Conservation (phyloP, 352 stramenopile species). For the Stramenopiles sp. region DNA sequence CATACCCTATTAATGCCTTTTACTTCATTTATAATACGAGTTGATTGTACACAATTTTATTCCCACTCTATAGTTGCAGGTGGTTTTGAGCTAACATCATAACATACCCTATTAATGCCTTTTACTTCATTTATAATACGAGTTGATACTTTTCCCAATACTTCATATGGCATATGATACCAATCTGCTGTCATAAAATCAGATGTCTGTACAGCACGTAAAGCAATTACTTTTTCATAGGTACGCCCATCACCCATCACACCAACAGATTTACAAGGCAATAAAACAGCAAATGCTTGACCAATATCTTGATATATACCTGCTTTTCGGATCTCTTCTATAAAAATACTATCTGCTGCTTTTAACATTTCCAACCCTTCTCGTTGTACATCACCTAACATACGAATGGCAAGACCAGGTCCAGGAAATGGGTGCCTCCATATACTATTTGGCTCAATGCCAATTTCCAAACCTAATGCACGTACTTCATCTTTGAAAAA, state of each 20-base stretch:
- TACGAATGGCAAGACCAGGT: conserved; percentile 89
- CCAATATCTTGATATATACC: conserved; percentile 95
- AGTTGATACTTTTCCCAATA: conserved; percentile 87
- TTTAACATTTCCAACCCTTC: conserved; percentile 84
- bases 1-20: conserved; percentile 92
- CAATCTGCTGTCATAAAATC: conserved; percentile 99
- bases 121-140: conserved; percentile 96
- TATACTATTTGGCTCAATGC: conserved; percentile 88
- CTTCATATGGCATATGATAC: conserved; percentile 95
- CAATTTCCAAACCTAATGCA: conserved; percentile 83
- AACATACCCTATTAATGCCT: conserved; percentile 95
- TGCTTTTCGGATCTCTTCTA: conserved; percentile 81
- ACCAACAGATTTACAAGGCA: conserved; percentile 88
- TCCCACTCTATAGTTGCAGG: conserved; percentile 98
- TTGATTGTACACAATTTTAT: too few relatives aligned
- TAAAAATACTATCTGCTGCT: conserved; percentile 91
- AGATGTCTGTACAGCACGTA: conserved; percentile 92
- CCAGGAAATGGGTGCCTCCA: conserved; percentile 97
- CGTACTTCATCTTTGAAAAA: conserved; percentile 98
- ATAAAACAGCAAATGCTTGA: conserved; percentile 90
- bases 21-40: conserved; percentile 96
- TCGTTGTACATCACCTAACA: conserved; percentile 84
- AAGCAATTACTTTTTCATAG: conserved; percentile 81
- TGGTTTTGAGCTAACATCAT: conserved; percentile 98
- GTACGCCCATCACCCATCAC: conserved; percentile 95